phyloP scores from a whole-genome alignment of 2,329 filamentous ascomycete genomes.

The Cladophialophora carrionii region DNA sequence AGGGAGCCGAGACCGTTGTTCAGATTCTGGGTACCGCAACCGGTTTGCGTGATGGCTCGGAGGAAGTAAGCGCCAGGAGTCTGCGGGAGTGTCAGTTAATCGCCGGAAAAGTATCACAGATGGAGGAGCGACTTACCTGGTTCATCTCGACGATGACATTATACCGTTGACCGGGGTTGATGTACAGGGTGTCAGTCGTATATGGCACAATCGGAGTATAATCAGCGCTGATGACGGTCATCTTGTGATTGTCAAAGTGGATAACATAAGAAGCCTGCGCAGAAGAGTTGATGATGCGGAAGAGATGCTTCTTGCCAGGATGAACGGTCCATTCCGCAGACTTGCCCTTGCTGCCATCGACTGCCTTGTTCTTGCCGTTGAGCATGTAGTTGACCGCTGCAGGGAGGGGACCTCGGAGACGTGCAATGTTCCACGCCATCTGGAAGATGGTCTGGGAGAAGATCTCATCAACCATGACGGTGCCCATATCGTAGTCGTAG shows the following conservation, averaged over 20 bases:
- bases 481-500: slow-evolving; percentile 37
- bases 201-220: slow-evolving; percentile 46
- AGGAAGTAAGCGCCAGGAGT: slow-evolving; percentile 35
- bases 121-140: slow-evolving; percentile 26
- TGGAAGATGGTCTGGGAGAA: slow-evolving; percentile 35
- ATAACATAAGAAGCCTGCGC: slow-evolving; percentile 41
- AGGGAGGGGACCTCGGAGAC: slow-evolving; percentile 28
- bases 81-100: slow-evolving; percentile 10
- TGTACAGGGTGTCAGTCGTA: slow-evolving; percentile 64
- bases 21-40: slow-evolving; percentile 23
- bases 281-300: slow-evolving; percentile 38
- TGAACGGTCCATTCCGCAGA: slow-evolving; percentile 32
- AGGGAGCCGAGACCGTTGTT: slow-evolving; percentile 33
- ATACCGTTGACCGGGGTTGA: slow-evolving; percentile 56
- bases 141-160: slow-evolving; percentile 39
- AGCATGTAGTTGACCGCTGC: slow-evolving; percentile 35
- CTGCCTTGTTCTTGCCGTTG: slow-evolving; percentile 37
- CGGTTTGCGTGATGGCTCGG: slow-evolving; percentile 35
- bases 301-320: slow-evolving; percentile 38
- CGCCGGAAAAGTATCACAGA: neutral
- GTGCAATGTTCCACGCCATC: slow-evolving; percentile 33
- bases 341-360: slow-evolving; percentile 32
- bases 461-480: slow-evolving; percentile 36
- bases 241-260: slow-evolving; percentile 50
- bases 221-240: slow-evolving; percentile 47